These are phyloP conservation scores for Penicillium canescens DNA, from an alignment of 495 filamentous ascomycete species.

Conservation along the genomic window DNA sequence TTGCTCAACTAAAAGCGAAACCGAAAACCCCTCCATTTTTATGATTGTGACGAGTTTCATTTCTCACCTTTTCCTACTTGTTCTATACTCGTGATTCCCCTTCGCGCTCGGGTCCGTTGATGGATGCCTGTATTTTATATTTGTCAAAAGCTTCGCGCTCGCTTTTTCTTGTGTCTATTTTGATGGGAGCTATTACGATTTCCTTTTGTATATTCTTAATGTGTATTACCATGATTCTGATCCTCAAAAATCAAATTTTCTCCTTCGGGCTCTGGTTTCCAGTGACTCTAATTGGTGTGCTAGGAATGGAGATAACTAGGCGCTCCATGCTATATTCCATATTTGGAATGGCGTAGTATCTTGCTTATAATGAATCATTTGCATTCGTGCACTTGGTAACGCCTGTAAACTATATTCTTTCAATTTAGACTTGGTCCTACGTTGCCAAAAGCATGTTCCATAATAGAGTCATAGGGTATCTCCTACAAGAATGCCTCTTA, in stretches of 20 bases:
- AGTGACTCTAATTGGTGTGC: constrained; percentile 12
- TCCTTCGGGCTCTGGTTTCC: constrained; percentile 8
- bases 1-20: constrained; percentile 33
- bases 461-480: no score
- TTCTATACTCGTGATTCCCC: constrained; percentile 26
- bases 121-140: constrained; percentile 30
- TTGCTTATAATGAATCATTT: not conserved
- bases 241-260: constrained; percentile 22
- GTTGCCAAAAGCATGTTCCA: no score
- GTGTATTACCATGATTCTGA: constrained; percentile 37
- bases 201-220: constrained; percentile 38
- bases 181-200: constrained; percentile 18
- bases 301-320: not conserved
- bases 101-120: constrained; percentile 11
- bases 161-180: constrained; percentile 23
- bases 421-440: no score
- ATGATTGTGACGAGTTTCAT: constrained; percentile 16
- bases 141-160: constrained; percentile 24
- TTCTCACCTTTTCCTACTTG: constrained; percentile 13
- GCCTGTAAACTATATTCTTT: no score
- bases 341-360: constrained; percentile 1
- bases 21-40: not conserved
- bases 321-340: not conserved
- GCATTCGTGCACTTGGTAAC: no score
- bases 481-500: constrained; percentile 3